Conservation (phyloP, 176 grass and related monocot species). For the Rhynchospora tenuis region DNA sequence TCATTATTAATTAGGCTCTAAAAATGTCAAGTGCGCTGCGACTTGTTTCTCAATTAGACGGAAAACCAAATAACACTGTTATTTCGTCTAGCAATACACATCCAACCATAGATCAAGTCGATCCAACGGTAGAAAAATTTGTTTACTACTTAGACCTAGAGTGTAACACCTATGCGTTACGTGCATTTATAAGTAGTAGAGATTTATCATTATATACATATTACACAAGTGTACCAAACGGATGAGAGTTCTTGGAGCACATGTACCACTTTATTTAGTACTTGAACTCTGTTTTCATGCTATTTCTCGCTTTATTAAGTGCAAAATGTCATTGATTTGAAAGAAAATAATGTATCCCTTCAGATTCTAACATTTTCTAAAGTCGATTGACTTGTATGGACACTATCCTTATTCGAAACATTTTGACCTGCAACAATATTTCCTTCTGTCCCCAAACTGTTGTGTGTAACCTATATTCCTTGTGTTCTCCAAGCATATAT, state of each 20-base stretch:
- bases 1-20: too few species aligned
- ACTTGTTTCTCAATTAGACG: too few species aligned
- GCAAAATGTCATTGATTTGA: background rate
- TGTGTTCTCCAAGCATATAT: background rate
- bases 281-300: background rate
- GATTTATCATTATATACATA: background rate
- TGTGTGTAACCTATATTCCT: background rate
- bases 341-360: background rate
- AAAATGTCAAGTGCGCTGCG: too few species aligned
- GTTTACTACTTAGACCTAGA: too few species aligned
- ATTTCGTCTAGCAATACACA: too few species aligned
- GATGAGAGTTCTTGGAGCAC: background rate
- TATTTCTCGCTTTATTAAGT: background rate
- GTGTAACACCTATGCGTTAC: too few species aligned
- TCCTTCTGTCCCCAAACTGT: background rate
- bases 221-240: background rate
- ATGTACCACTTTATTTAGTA: background rate
- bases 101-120: too few species aligned
- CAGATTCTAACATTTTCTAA: background rate
- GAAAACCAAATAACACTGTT: too few species aligned
- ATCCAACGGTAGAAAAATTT: too few species aligned
- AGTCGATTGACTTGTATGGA: background rate
- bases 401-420: background rate
- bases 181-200: too few species aligned
- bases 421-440: background rate